Evolutionary conservation across 2,329 filamentous ascomycete species (phyloP).

Genomic region (Apiospora koreana): DNA sequence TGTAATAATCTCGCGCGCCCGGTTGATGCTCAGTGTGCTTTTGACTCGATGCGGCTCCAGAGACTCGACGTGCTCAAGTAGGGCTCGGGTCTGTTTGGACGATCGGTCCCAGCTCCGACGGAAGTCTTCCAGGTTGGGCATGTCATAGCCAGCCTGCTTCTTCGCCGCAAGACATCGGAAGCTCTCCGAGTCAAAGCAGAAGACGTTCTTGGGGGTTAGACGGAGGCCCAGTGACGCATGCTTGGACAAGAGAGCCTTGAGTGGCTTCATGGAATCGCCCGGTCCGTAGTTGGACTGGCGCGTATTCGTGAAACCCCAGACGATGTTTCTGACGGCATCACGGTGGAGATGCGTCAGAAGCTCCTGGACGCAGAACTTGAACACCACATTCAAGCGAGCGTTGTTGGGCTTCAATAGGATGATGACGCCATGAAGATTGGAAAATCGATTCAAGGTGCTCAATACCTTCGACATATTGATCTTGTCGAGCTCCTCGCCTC

Average conservation of each 20-base stretch:
- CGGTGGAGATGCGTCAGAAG: slow-evolving; percentile 40
- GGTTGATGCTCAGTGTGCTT: slow-evolving; percentile 40
- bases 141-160: slow-evolving; percentile 28
- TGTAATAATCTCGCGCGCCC: slow-evolving; percentile 25
- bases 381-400: slow-evolving; percentile 37
- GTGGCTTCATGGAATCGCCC: slow-evolving; percentile 39
- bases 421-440: slow-evolving; percentile 41
- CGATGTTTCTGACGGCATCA: slow-evolving; percentile 39
- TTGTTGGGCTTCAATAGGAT: slow-evolving; percentile 44
- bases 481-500: slow-evolving; percentile 37
- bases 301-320: slow-evolving; percentile 46
- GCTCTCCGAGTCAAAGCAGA: slow-evolving; percentile 46
- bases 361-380: slow-evolving; percentile 42
- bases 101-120: slow-evolving; percentile 39
- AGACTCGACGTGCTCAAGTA: slow-evolving; percentile 32
- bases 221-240: slow-evolving; percentile 32
- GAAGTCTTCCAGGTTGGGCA: slow-evolving; percentile 35
- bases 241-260: slow-evolving; percentile 31
- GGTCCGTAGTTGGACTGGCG: slow-evolving; percentile 41
- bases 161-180: slow-evolving; percentile 42
- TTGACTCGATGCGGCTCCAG: slow-evolving; percentile 34
- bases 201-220: slow-evolving; percentile 32
- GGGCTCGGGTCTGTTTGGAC: slow-evolving; percentile 28
- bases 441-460: slow-evolving; percentile 32
- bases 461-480: slow-evolving; percentile 43